Conservation (phyloP, 176 grass and related monocot species). For the Zoysia japonica region DNA sequence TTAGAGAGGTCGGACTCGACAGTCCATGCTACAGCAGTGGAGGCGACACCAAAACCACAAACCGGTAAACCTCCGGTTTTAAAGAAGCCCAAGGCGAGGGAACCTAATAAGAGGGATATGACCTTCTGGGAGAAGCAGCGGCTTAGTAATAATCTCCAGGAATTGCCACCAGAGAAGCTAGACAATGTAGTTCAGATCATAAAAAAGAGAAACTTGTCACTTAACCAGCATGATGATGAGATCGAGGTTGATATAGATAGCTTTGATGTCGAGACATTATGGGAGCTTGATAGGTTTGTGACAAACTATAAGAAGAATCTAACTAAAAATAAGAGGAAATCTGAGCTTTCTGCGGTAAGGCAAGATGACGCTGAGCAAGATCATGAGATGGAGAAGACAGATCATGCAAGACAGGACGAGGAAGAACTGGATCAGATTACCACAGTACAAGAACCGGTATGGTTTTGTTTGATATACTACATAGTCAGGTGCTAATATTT, state of each 20-base stretch:
- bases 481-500: slow-evolving; percentile 2
- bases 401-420: slow-evolving; percentile 42
- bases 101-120: slow-evolving; percentile 86
- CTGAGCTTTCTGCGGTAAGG: slow-evolving; percentile 55
- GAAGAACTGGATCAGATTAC: slow-evolving; percentile 37
- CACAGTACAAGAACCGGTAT: slow-evolving; percentile 55
- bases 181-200: slow-evolving; percentile 88
- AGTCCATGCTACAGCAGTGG: slow-evolving; percentile 42
- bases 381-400: slow-evolving; percentile 43
- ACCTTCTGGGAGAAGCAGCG: slow-evolving; percentile 70
- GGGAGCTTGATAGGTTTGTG: slow-evolving; percentile 84
- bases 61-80: slow-evolving; percentile 51
- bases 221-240: slow-evolving; percentile 82
- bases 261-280: slow-evolving; percentile 80
- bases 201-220: slow-evolving; percentile 70
- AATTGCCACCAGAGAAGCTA: slow-evolving; percentile 63
- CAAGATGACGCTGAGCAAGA: slow-evolving; percentile 48
- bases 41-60: slow-evolving; percentile 53
- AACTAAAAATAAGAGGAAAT: slow-evolving; percentile 81
- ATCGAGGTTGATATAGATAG: slow-evolving; percentile 94
- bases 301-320: slow-evolving; percentile 79
- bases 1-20: slow-evolving; percentile 80
- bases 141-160: slow-evolving; percentile 56
- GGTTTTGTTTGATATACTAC: slow-evolving; percentile 9
- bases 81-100: slow-evolving; percentile 85